A percentile compares a stretch with the other conserved stretches of the same genome.
phyloP scores from a whole-genome alignment of 352 stramenopile genomes.

The Pythium insidiosum region DNA sequence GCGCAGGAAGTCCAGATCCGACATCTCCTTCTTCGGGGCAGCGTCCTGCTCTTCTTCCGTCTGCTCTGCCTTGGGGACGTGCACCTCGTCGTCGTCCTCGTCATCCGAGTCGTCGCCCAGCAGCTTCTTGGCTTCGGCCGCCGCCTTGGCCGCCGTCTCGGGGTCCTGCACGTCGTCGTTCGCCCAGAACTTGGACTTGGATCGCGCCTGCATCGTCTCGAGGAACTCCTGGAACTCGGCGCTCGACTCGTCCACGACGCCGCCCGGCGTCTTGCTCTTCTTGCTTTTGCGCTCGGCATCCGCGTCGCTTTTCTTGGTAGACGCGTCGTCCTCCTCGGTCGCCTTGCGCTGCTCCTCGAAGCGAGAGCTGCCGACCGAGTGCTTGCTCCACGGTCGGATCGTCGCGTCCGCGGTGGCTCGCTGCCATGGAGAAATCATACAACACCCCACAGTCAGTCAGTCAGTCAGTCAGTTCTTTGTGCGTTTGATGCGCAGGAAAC shows the following conservation, averaged over 20 bases:
- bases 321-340: no score
- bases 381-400: constrained; percentile 84
- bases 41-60: constrained; percentile 12
- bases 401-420: constrained; percentile 45
- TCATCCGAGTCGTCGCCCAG: constrained; percentile 31
- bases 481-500: no score
- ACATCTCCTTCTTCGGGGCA: constrained; percentile 39
- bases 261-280: constrained; percentile 11
- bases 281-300: constrained; percentile 15
- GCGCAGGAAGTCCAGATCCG: constrained; percentile 91
- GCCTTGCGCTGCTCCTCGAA: constrained; percentile 24
- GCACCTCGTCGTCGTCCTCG: constrained; percentile 84
- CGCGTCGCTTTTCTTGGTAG: neutral
- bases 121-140: constrained; percentile 13
- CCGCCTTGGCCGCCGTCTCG: constrained; percentile 12
- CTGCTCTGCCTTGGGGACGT: no score
- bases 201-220: constrained; percentile 86
- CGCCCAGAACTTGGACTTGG: constrained; percentile 87
- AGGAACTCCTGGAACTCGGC: constrained; percentile 85
- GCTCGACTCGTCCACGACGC: constrained; percentile 22
- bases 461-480: no score
- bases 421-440: no score
- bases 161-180: constrained; percentile 80
- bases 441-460: no score
- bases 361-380: constrained; percentile 78